Percentiles rank a stretch among this genome's conserved stretches.
Conservation (phyloP, 2,329 filamentous ascomycete species). For the Aspergillus tubingensis region DNA sequence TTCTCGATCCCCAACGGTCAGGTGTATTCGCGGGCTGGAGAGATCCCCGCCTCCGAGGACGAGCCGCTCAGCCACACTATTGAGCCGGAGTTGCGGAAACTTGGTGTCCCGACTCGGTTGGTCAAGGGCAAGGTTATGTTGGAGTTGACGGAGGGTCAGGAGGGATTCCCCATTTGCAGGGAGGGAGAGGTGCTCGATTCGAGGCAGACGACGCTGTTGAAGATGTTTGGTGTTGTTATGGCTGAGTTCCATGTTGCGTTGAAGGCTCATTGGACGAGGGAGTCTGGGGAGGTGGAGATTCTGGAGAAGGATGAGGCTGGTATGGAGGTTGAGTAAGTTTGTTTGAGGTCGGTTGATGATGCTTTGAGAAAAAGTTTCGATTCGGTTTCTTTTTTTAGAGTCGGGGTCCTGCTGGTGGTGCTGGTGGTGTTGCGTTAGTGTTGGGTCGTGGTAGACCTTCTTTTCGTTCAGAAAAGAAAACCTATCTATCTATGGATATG, state of each 20-base stretch:
- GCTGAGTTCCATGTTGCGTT: conserved; percentile 86
- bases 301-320: conserved; percentile 38
- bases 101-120: conserved; percentile 87
- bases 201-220: conserved; percentile 87
- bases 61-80: conserved; percentile 83
- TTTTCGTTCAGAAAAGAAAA: not conserved
- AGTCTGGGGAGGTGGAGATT: conserved; percentile 43
- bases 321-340: conserved; percentile 45
- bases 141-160: conserved; percentile 51
- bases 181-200: conserved; percentile 85
- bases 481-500: too few species aligned
- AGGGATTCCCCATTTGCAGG: conserved; percentile 74
- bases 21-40: conserved; percentile 75
- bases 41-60: conserved; percentile 78
- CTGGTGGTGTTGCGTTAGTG: not conserved
- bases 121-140: conserved; percentile 85
- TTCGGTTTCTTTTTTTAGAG: not conserved
- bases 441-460: not conserved
- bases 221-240: conserved; percentile 87
- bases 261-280: conserved; percentile 62
- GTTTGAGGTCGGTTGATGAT: not conserved
- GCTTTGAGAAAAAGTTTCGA: conserved; percentile 11
- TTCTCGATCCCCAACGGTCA: conserved; percentile 83
- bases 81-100: conserved; percentile 84
- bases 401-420: not conserved